A percentile compares a stretch with the other conserved stretches of the same genome.
These are phyloP conservation scores for Termitomyces sp. DNA, from an alignment of 768 basidiomycete species.

Conservation along the genomic window DNA sequence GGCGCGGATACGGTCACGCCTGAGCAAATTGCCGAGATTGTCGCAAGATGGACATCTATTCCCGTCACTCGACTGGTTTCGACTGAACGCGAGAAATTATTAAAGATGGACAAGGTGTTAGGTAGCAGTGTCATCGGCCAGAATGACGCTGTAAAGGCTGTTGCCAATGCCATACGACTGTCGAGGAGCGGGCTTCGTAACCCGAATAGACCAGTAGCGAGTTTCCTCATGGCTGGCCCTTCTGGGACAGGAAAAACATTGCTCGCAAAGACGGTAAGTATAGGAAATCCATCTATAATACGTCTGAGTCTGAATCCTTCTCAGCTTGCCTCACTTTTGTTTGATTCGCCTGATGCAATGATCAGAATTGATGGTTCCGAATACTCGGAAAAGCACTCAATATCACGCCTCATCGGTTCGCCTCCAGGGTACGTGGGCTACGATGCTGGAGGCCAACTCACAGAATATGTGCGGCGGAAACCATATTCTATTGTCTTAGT, in stretches of 20 bases:
- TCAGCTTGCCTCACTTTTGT: slow-evolving; percentile 82
- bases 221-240: slow-evolving; percentile 90
- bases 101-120: slow-evolving; percentile 83
- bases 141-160: slow-evolving; percentile 84
- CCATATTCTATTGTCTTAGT: slow-evolving; percentile 85
- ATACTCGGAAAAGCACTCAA: slow-evolving; percentile 73
- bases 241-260: slow-evolving; percentile 90
- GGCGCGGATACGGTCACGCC: slow-evolving; percentile 72
- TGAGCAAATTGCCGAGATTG: slow-evolving; percentile 92
- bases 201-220: slow-evolving; percentile 82
- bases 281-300: background rate
- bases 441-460: slow-evolving; percentile 85
- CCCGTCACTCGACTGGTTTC: slow-evolving; percentile 84
- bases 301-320: background rate
- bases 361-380: slow-evolving; percentile 91
- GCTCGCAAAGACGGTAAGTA: slow-evolving; percentile 79
- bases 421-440: slow-evolving; percentile 92
- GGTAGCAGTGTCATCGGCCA: slow-evolving; percentile 81
- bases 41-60: slow-evolving; percentile 89
- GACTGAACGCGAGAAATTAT: slow-evolving; percentile 86
- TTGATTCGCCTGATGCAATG: slow-evolving; percentile 89
- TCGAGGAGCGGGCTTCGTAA: slow-evolving; percentile 94
- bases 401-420: slow-evolving; percentile 46
- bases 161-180: slow-evolving; percentile 89
- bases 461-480: slow-evolving; percentile 88